Percentiles rank a stretch among this genome's conserved stretches.
Conservation (phyloP, 371 early-diverging fungal species). For the Blastocladiella emersonii region DNA sequence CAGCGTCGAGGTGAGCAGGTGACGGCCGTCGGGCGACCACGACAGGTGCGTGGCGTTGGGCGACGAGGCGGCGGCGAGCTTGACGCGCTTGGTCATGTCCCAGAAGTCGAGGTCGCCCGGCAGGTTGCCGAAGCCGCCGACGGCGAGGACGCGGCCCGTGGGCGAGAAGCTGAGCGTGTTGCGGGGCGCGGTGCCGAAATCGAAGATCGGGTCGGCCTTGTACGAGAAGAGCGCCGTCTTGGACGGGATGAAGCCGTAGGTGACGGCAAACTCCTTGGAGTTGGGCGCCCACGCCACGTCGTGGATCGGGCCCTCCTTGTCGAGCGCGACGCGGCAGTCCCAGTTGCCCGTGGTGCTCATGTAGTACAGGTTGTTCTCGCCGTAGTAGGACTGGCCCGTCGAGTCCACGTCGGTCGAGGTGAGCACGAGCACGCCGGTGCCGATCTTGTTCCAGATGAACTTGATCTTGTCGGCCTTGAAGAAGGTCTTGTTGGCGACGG, state of each 20-base stretch:
- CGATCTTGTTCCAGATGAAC: constrained; percentile 87
- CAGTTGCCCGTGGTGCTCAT: constrained; percentile 80
- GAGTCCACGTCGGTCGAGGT: constrained; percentile 90
- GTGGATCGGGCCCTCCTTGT: constrained; percentile 86
- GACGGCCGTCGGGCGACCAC: constrained; percentile 87
- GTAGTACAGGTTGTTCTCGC: constrained; percentile 84
- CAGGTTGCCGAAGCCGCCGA: constrained; percentile 93
- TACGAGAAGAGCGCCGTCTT: constrained; percentile 84
- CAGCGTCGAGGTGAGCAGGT: constrained; percentile 79
- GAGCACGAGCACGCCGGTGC: constrained; percentile 73
- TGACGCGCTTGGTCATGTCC: constrained; percentile 70
- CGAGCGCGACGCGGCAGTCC: constrained; percentile 78
- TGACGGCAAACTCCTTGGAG: constrained; percentile 86
- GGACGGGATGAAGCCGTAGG: constrained; percentile 89
- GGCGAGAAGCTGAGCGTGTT: constrained; percentile 80
- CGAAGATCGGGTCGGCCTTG: constrained; percentile 62
- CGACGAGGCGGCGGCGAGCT: constrained; percentile 62
- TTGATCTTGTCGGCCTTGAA: constrained; percentile 84
- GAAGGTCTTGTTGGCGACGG: constrained; percentile 78
- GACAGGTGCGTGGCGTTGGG: constrained; percentile 68
- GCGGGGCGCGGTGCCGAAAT: constrained; percentile 73
- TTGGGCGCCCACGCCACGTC: constrained; percentile 89
- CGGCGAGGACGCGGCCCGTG: constrained; percentile 67
- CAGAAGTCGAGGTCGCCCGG: constrained; percentile 84
- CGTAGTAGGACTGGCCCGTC: constrained; percentile 91